Base-by-base conservation (phyloP, 331 rosid genomes). In the Telfairia occidentalis region DNA sequence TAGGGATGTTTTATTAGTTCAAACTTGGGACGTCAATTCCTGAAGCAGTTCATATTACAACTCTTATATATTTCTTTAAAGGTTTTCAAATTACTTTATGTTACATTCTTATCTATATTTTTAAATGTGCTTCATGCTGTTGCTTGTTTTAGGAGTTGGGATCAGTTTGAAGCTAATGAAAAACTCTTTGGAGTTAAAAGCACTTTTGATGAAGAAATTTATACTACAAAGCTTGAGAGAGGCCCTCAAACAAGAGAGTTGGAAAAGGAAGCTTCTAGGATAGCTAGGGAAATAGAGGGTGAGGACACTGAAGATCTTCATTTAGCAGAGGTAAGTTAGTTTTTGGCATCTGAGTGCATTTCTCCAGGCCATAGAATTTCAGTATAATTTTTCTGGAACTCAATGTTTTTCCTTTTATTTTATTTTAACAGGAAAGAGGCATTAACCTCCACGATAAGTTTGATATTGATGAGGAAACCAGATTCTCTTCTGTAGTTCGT, bases 261-360 rank as follows among this genome's bases (percentile, higher is more conserved):
- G 85, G 97, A 94, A 83, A 84, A 77, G 81, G 88, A 87, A 84
- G 98, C 98, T 70, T 78, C 73, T 73, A 88, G 89, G 87, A 85
- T 91, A 74, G 98, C 98, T 3, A 85, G 89, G 82, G 97, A 94
- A 86, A 94, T 91, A 70, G 98, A 91, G 90, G 96, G 92, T 0
- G 98, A 94, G 88, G 98, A 87, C 3, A 94, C 98, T 43, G 89
- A 79, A 77, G 98, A 94, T 91, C 90, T 87, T 79, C 98, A 94
- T 82, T 79, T 89, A 59, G 97, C 97, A 45, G 98, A 94, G 96
- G 98, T 93, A 77, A 78, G 85, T 75, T 82, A 81, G 34, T 69
- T 74, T 49, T 19, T 61, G 40, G 77, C 35, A 29, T 76, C 48
- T 75, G 78, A 29, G 38, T 45, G 30, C 58, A 40, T 61, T 29